Conservation (phyloP, 78 protist species). For the Goniomonas avonlea region DNA sequence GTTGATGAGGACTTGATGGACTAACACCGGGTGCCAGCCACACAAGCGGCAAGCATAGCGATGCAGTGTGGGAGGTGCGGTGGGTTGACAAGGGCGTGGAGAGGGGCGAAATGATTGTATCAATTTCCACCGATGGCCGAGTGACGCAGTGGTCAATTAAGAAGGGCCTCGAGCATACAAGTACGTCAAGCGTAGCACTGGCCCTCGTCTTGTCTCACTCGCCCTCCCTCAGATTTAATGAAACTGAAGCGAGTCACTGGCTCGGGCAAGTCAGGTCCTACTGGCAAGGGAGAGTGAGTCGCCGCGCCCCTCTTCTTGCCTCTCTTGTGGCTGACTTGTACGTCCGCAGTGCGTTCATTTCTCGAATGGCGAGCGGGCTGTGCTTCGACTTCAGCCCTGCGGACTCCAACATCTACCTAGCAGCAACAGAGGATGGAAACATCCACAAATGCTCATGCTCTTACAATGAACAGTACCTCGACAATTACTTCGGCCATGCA, state of each 20-base stretch:
- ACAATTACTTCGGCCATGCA: slow-evolving; percentile 42
- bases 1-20: too few species aligned
- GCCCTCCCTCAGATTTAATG: slow-evolving; percentile 45
- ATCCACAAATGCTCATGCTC: slow-evolving; percentile 59
- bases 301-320: neutral
- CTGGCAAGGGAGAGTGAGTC: neutral
- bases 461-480: slow-evolving; percentile 62
- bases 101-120: slow-evolving; percentile 42
- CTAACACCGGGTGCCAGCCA: too few species aligned
- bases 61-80: slow-evolving; percentile 52
- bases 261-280: neutral
- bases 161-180: slow-evolving; percentile 65
- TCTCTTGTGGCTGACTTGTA: neutral
- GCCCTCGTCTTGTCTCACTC: neutral
- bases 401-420: slow-evolving; percentile 43
- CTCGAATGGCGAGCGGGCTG: slow-evolving; percentile 42
- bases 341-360: slow-evolving; percentile 43
- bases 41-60: slow-evolving; percentile 45
- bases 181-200: too few species aligned
- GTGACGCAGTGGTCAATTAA: slow-evolving; percentile 52
- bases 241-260: slow-evolving; percentile 19
- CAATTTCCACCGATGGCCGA: slow-evolving; percentile 63
- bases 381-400: slow-evolving; percentile 38
- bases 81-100: slow-evolving; percentile 42
- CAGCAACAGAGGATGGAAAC: slow-evolving; percentile 68